Percentiles rank a stretch among this genome's conserved stretches.
Evolutionary conservation across 257 asterid species (phyloP).

Genomic region (Lycium ferocissimum): DNA sequence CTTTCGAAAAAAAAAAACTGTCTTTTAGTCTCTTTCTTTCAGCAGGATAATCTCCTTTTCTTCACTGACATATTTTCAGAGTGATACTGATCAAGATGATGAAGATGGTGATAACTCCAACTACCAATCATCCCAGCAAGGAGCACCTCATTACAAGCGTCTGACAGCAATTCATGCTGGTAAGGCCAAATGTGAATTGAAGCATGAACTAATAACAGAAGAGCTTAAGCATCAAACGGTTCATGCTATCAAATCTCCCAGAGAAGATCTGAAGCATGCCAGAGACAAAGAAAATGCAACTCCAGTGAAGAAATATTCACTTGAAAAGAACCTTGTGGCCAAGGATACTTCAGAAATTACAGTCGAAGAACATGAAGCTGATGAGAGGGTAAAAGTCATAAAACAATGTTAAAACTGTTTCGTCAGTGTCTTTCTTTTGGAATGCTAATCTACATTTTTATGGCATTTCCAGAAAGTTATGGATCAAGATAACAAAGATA

Average conservation of each 20-base stretch:
- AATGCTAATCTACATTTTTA: background rate
- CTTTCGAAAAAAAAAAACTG: background rate
- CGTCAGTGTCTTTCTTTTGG: background rate
- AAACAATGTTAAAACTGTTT: background rate
- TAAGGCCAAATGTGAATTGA: constrained; percentile 18
- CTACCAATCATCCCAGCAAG: constrained; percentile 20
- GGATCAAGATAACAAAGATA: constrained; percentile 14
- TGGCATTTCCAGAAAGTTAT: constrained; percentile 22
- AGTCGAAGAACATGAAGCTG: constrained; percentile 34
- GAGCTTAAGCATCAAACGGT: constrained; percentile 8
- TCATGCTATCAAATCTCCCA: constrained; percentile 15
- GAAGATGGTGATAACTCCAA: background rate
- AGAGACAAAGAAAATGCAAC: constrained; percentile 40
- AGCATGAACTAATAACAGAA: constrained; percentile 5
- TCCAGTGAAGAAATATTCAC: constrained; percentile 51
- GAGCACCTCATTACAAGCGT: constrained; percentile 24
- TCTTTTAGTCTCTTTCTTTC: constrained; percentile 19
- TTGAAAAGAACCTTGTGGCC: constrained; percentile 53
- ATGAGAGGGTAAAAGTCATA: constrained; percentile 37
- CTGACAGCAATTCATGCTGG: constrained; percentile 27
- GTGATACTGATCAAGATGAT: constrained; percentile 5
- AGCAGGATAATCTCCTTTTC: background rate
- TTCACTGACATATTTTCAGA: constrained; percentile 17
- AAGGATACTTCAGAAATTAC: constrained; percentile 33
- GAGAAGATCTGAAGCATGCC: constrained; percentile 18